Percentiles rank a stretch among this genome's conserved stretches.
These are phyloP conservation scores for Ligustrum vulgare DNA, from an alignment of 257 asterid species.

Conservation along the genomic window DNA sequence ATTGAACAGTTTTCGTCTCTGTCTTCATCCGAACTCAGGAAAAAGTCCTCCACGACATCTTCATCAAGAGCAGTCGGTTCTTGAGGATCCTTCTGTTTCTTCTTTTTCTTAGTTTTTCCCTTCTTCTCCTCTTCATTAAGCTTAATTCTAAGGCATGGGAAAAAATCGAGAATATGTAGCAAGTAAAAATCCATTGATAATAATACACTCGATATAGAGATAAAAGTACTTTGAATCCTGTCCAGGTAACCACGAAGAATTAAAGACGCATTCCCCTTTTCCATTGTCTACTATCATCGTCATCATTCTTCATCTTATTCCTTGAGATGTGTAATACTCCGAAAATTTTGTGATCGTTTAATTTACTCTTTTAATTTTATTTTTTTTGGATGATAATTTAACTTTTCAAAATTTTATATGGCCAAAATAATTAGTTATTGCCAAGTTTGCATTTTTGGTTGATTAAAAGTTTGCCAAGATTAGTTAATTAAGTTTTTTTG, in stretches of 20 bases:
- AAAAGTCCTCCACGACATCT: constrained; percentile 74
- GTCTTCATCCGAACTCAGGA: constrained; percentile 74
- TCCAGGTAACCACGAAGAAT: constrained; percentile 46
- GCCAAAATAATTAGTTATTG: no score
- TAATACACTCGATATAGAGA: constrained; percentile 20
- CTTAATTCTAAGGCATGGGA: constrained; percentile 33
- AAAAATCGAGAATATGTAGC: background rate
- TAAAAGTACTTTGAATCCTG: constrained; percentile 48
- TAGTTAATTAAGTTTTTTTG: no score
- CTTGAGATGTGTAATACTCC: no score
- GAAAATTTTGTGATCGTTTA: no score
- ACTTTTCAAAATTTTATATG: no score
- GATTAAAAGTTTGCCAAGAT: no score
- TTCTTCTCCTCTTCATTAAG: constrained; percentile 24
- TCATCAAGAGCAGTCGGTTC: constrained; percentile 50
- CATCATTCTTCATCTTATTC: constrained; percentile 42
- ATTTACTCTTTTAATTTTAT: no score
- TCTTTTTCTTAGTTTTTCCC: constrained; percentile 41
- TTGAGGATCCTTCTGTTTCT: constrained; percentile 29
- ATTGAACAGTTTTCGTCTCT: constrained; percentile 34
- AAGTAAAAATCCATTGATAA: background rate
- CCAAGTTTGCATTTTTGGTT: no score
- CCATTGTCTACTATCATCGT: constrained; percentile 36
- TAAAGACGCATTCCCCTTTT: constrained; percentile 31
- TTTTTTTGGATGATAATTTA: no score